Base-by-base conservation (phyloP, 306 rosid species). In the Mucuna pruriens region DNA sequence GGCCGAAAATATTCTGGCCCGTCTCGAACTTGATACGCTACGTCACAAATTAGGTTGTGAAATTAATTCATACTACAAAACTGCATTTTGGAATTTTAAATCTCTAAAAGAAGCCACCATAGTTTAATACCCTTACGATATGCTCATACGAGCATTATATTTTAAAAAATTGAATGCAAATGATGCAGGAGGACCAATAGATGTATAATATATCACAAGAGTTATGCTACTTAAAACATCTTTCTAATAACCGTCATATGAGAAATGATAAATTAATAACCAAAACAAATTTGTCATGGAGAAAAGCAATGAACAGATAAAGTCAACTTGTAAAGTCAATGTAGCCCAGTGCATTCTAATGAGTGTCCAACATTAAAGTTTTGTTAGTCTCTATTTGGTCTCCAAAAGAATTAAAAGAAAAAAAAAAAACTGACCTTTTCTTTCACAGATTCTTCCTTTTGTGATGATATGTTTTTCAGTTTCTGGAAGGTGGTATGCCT, bases 361-460 rank as follows among this genome's bases (percentile, higher is more conserved):
- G 38, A 44, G 23, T 40, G 38, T 2, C 55, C 57, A 22, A 44
- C 57, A 69, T 22, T 54, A 42, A 61, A 23, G 13, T 62, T 36
- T 20, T 54, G 61, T 54, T 20, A 1, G 61, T 19, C 61, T 54
- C 61, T 20, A 54, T 54, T 54, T 54, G 13, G 13, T 7, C 2
- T 58, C 6, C 36, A 58, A 55, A 55, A 55, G 31, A 55, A 55
- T n/a, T 51, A 5, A n/a, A 17, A 19, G 2, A 52, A 6, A 7
- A 23, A 52, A 23, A 16, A 26, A 61, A 39, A 52, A 25, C 78
- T 57, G 69, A 84, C 94, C 52, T 86, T 90, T 85, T 86, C 94
- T 83, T 90, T 90, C 44, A 88, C 86, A 22, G 86, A 79, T 36
- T 88, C 89, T 76, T 86, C 88, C 83, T 90, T 84, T 64, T 82